Evolutionary conservation across 441 rosid species (phyloP).

Genomic region (Adansonia gregorii): DNA sequence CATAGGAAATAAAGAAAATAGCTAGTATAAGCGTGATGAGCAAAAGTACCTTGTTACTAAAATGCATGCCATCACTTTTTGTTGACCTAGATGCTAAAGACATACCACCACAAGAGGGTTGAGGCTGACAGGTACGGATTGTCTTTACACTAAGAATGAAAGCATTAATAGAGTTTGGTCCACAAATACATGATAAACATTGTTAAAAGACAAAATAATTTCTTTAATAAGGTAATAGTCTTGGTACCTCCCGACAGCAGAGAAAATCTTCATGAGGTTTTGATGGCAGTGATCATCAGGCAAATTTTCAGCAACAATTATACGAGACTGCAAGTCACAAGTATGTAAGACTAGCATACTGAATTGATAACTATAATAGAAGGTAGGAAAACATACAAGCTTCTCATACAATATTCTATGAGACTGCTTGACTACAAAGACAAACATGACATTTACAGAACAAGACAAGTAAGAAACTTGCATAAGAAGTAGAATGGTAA

Average conservation of each 20-base stretch:
- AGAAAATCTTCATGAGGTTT: conserved; percentile 92
- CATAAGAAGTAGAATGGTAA: neutral
- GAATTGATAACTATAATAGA: neutral
- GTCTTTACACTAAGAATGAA: conserved; percentile 70
- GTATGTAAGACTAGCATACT: neutral
- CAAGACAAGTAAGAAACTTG: neutral
- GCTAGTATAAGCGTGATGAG: neutral
- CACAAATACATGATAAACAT: neutral
- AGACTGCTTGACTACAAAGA: neutral
- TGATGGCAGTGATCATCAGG: conserved; percentile 99
- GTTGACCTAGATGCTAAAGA: conserved; percentile 76
- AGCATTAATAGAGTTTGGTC: conserved; percentile 17
- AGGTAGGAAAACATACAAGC: neutral
- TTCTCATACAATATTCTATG: conserved; percentile 8
- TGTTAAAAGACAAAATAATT: neutral
- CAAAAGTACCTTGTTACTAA: conserved; percentile 79
- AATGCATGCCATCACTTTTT: conserved; percentile 77
- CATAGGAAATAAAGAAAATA: conserved; percentile 1
- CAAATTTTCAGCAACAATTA: conserved; percentile 93
- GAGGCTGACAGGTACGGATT: conserved; percentile 96
- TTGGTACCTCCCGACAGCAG: conserved; percentile 84
- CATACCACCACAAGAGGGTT: conserved; percentile 54
- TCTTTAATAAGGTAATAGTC: conserved; percentile 13
- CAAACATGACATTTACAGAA: conserved; percentile 14
- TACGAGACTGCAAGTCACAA: conserved; percentile 66